Conservation (phyloP, 768 basidiomycete genomes). For the Rhodotorula paludigena region DNA sequence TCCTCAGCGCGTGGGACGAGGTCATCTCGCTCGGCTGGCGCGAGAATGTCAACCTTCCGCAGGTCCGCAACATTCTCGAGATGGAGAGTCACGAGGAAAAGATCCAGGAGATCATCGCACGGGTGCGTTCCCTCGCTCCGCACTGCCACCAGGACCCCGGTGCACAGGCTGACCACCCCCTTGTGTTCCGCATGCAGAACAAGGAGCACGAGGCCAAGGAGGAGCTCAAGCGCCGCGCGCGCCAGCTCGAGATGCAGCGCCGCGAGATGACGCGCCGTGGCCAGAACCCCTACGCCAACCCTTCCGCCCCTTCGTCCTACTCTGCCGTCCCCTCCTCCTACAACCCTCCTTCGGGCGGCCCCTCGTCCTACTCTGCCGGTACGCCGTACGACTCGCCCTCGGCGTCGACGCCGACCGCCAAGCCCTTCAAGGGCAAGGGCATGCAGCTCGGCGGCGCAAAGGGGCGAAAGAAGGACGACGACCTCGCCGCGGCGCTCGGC, state of each 20-base stretch:
- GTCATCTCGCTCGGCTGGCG: constrained; percentile 75
- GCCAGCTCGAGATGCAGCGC: constrained; percentile 95
- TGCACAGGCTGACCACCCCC: neutral
- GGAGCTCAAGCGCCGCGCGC: constrained; percentile 93
- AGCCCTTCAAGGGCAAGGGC: constrained; percentile 80
- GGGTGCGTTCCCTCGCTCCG: constrained; percentile 55
- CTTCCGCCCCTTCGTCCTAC: constrained; percentile 19
- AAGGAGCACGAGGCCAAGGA: constrained; percentile 99
- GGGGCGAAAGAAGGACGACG: constrained; percentile 65
- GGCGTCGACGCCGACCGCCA: constrained; percentile 10
- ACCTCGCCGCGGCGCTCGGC: constrained; percentile 71
- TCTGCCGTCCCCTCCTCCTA: constrained; percentile 15
- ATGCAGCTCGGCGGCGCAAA: constrained; percentile 90
- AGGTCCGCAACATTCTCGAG: constrained; percentile 52
- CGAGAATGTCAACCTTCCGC: constrained; percentile 51
- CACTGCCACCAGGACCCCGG: neutral
- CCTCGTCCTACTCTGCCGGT: constrained; percentile 27
- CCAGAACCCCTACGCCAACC: constrained; percentile 43
- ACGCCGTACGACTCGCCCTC: constrained; percentile 17
- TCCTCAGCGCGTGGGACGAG: constrained; percentile 94
- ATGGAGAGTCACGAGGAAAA: constrained; percentile 55
- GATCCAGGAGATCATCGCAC: constrained; percentile 95
- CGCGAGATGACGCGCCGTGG: constrained; percentile 80
- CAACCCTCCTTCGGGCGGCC: constrained; percentile 25
- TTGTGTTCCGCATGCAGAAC: constrained; percentile 56